phyloP scores from a whole-genome alignment of 2,329 filamentous ascomycete genomes.

The Ophiostoma angusticollis region DNA sequence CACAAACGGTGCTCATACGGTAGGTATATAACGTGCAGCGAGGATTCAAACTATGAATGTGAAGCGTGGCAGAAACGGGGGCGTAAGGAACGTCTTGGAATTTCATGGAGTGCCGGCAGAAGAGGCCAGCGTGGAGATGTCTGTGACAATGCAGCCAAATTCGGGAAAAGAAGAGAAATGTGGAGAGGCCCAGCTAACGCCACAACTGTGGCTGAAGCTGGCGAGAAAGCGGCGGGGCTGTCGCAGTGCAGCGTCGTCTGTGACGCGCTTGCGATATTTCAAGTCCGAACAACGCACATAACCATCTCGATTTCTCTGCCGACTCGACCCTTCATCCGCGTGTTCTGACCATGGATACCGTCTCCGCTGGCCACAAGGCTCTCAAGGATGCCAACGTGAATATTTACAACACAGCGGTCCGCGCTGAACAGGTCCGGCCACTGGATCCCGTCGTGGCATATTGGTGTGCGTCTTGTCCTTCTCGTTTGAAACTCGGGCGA shows the following conservation, averaged over 20 bases:
- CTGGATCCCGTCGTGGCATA: slow-evolving; percentile 84
- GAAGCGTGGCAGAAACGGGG: too few species aligned
- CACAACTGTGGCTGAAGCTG: slow-evolving; percentile 17
- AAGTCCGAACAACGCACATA: too few species aligned
- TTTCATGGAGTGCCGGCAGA: slow-evolving; percentile 14
- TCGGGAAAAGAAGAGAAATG: too few species aligned
- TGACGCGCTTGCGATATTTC: too few species aligned
- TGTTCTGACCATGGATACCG: slow-evolving; percentile 51
- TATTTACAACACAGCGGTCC: slow-evolving; percentile 57
- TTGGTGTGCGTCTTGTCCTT: slow-evolving; percentile 58
- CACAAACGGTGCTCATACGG: too few species aligned
- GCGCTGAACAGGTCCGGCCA: slow-evolving; percentile 72
- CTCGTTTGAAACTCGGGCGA: too few species aligned
- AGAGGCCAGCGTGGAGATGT: slow-evolving; percentile 33
- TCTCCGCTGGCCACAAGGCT: slow-evolving; percentile 62
- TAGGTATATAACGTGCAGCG: too few species aligned
- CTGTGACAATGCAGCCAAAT: neutral
- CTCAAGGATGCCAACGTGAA: slow-evolving; percentile 72
- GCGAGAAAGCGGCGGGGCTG: too few species aligned
- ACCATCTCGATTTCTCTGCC: neutral
- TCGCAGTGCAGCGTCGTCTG: too few species aligned
- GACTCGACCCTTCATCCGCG: neutral
- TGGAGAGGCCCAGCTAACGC: too few species aligned
- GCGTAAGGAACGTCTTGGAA: too few species aligned
- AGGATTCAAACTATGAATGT: too few species aligned